Evolutionary conservation across 495 filamentous ascomycete species (phyloP), one percentile per base, ranked within the genome.

Genomic region (Aspergillus nanangensis): DNA sequence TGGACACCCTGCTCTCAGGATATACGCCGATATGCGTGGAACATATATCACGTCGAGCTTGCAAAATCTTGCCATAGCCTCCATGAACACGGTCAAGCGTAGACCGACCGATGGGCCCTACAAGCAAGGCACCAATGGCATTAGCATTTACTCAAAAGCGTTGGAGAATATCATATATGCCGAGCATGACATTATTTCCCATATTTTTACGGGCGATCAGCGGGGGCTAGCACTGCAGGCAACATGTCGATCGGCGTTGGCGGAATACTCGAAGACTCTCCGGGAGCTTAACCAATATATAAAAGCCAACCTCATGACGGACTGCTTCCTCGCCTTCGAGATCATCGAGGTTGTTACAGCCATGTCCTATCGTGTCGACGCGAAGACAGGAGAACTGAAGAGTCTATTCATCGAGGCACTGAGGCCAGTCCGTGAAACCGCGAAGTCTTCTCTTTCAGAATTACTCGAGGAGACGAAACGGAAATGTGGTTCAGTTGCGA

Each of bases 281-380:
- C 80, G 83, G 10, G 93, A 96, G 52, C 73, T 99, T 19, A 95
- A 97, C 62, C 75, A 79, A 27, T 90, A 96, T 60, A 90, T 97
- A 61, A 86, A 86, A 59, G 62, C 78, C 23, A 90, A 96, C 58
- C 71, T 96, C 32, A 82, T 80, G 55, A 97, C 90, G 1, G 93
- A 99, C 65, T 96, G 94, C 68, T 99, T 87, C 61, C 77, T 99
- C 19, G 90, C 90, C 3, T 99, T 94, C 60, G 93, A 99, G 59
- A 90, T 97, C 43, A 86, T 95, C 35, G 92, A 95, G 54, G 88
- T 95, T 47, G 86, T 99, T 33, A 87, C 87, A 3, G 75, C 75
- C 25, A 77, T 94, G 47, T 90, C 87, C 10, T 81, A 84, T 50
- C 81, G 84, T 37, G 74, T 99, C 5, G 94, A 94, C 42, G 67